Conservation (phyloP, 331 rosid species). For the Rhamnella rubrinervis region DNA sequence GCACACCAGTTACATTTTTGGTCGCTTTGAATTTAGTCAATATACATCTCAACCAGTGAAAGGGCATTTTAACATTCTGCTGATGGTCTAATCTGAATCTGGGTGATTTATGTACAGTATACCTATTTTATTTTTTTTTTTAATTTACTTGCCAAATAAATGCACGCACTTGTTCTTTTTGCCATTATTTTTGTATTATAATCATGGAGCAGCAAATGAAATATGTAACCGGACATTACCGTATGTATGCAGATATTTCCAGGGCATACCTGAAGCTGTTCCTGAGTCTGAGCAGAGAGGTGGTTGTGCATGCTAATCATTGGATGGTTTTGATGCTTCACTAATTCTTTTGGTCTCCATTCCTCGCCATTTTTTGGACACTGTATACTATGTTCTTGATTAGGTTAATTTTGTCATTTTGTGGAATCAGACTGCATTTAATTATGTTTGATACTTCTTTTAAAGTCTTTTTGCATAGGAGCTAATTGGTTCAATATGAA, state of each 20-base stretch:
- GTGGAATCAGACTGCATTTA: no score
- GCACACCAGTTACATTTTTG: no score
- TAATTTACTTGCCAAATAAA: no score
- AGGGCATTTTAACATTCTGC: no score
- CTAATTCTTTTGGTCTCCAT: slow-evolving; percentile 29
- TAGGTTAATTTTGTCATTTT: slow-evolving; percentile 19
- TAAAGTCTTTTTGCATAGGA: no score
- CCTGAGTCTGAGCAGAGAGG: slow-evolving; percentile 70
- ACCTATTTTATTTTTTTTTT: no score
- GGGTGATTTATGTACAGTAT: no score
- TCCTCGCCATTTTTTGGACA: slow-evolving; percentile 25
- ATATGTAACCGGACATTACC: slow-evolving; percentile 3
- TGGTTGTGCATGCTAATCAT: slow-evolving; percentile 82
- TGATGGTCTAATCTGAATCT: no score
- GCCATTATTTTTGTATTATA: not conserved
- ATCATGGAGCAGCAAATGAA: slow-evolving; percentile 11
- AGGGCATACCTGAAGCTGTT: slow-evolving; percentile 81
- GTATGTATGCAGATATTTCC: slow-evolving; percentile 71
- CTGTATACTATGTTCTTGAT: slow-evolving; percentile 33
- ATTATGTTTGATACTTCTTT: no score
- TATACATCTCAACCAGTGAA: no score
- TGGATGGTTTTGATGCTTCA: slow-evolving; percentile 16
- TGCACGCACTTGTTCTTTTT: not conserved
- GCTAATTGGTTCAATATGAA: no score
- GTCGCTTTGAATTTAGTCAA: no score